Percentiles rank a stretch among this genome's conserved stretches.
These are phyloP conservation scores for Metschnikowia drakensbergensis DNA, from an alignment of 805 yeast species.

Conservation along the genomic window DNA sequence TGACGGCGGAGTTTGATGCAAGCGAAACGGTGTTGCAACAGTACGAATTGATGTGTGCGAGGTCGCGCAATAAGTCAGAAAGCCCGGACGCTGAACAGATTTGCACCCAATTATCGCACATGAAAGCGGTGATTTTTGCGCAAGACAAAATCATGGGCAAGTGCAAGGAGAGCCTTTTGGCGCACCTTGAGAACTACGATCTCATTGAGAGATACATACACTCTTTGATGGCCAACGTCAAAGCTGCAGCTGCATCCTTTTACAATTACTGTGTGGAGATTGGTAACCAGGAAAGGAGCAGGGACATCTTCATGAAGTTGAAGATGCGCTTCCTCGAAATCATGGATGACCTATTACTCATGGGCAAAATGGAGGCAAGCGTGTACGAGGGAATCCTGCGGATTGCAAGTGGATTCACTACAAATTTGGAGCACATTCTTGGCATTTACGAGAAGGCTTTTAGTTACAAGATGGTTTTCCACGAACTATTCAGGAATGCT, in stretches of 20 bases:
- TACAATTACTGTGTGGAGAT: conserved; percentile 3
- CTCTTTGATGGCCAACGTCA: conserved; percentile 2
- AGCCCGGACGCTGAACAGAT: background rate
- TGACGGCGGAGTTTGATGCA: background rate
- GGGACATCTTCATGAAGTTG: background rate
- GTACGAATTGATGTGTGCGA: background rate
- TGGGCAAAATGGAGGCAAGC: conserved; percentile 1
- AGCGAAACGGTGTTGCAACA: conserved; percentile 1
- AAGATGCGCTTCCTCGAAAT: background rate
- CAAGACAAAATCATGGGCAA: conserved; percentile 2
- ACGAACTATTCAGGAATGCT: background rate
- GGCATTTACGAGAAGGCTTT: background rate
- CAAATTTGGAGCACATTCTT: background rate
- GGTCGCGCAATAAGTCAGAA: background rate
- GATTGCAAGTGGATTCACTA: background rate
- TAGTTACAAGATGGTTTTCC: conserved; percentile 3
- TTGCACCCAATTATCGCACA: conserved; percentile 3
- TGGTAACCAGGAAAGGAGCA: background rate
- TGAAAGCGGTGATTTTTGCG: background rate
- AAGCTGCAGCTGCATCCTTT: background rate
- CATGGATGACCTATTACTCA: background rate
- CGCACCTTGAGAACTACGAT: background rate
- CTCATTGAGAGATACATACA: conserved; percentile 1
- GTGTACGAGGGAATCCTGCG: background rate
- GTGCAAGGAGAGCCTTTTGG: background rate